A percentile compares a stretch with the other conserved stretches of the same genome.
These are phyloP conservation scores for Saccharata proteae DNA, from an alignment of 2,329 filamentous ascomycete genomes.

Conservation along the genomic window DNA sequence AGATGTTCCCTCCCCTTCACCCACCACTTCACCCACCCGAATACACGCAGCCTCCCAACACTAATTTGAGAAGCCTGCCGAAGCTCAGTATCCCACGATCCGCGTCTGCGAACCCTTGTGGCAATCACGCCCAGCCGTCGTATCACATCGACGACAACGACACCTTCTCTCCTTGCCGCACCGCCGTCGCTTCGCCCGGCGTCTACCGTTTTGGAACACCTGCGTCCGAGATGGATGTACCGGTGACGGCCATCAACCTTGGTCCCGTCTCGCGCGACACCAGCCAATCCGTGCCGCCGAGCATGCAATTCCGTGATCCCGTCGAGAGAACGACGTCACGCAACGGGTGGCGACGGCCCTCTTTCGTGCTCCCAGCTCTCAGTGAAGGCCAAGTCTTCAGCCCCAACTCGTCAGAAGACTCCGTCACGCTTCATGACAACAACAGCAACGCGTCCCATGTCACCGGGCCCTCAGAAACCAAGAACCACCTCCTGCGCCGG, in stretches of 20 bases:
- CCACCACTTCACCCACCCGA: constrained; percentile 17
- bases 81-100: constrained; percentile 43
- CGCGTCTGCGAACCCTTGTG: constrained; percentile 20
- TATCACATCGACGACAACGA: constrained; percentile 11
- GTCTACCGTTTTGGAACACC: constrained; percentile 75
- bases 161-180: constrained; percentile 33
- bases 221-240: constrained; percentile 80
- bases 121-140: constrained; percentile 12
- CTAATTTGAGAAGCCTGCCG: constrained; percentile 43
- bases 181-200: constrained; percentile 38
- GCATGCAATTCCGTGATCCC: constrained; percentile 65
- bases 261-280: constrained; percentile 65
- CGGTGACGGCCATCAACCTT: constrained; percentile 58
- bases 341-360: constrained; percentile 46
- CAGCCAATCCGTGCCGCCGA: constrained; percentile 84
- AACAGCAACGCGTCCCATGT: too few relatives aligned
- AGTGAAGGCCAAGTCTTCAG: constrained; percentile 48
- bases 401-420: constrained; percentile 14
- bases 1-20: constrained; percentile 28
- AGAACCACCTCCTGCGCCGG: too few relatives aligned
- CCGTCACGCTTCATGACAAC: constrained; percentile 13
- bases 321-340: constrained; percentile 33
- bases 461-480: too few relatives aligned
- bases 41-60: constrained; percentile 27
- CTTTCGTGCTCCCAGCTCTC: constrained; percentile 57